A percentile compares a stretch with the other conserved stretches of the same genome.
Conservation (phyloP, 345 rosid species). For the Raphanus raphanistrum region DNA sequence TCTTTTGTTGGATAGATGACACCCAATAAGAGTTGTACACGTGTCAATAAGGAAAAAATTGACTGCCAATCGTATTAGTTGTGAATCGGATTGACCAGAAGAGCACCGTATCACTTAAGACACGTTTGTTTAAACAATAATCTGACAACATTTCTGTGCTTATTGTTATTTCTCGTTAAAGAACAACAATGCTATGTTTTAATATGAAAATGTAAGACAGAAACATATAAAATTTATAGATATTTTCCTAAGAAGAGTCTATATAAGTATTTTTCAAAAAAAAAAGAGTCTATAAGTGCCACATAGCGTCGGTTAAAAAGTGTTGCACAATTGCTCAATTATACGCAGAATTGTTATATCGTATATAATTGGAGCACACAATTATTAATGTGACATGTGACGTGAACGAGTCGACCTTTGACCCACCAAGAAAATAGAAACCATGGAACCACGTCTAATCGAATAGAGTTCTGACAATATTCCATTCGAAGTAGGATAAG, state of each 20-base stretch:
- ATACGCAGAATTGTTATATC: conserved; percentile 24
- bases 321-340: conserved; percentile 18
- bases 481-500: conserved; percentile 36
- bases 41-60: conserved; percentile 1
- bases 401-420: conserved; percentile 37
- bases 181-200: background rate
- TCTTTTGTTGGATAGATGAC: conserved; percentile 12
- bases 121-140: background rate
- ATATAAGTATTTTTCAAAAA: too few relatives aligned
- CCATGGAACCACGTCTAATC: conserved; percentile 37
- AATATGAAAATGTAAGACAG: background rate
- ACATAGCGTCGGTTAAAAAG: background rate
- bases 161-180: background rate
- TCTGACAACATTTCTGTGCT: background rate
- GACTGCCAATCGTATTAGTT: background rate
- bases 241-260: background rate
- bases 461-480: conserved; percentile 36
- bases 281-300: background rate
- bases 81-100: background rate
- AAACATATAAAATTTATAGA: background rate
- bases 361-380: conserved; percentile 35
- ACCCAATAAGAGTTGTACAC: background rate
- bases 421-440: conserved; percentile 33
- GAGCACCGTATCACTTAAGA: background rate
- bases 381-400: conserved; percentile 33